These are phyloP conservation scores for Cyclanthera cordifolia DNA, from an alignment of 306 rosid species.

Conservation along the genomic window DNA sequence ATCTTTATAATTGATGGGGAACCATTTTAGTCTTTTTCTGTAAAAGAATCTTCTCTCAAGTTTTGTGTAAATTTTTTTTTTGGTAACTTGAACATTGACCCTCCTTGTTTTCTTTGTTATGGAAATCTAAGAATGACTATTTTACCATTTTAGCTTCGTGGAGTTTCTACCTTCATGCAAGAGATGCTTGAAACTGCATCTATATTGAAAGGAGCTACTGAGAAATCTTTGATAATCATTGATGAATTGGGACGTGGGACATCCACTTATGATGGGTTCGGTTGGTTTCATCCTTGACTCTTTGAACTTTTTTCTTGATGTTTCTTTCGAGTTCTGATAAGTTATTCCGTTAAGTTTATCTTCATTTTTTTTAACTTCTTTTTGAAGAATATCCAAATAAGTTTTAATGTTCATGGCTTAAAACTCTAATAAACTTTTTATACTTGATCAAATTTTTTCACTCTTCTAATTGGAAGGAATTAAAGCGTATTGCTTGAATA, in stretches of 20 bases:
- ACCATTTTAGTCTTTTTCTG: background rate
- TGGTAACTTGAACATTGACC: background rate
- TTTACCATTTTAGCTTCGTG: constrained; percentile 60
- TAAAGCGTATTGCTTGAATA: background rate
- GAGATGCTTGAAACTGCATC: constrained; percentile 99
- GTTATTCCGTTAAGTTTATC: background rate
- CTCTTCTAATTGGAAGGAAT: background rate
- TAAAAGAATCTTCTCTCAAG: background rate
- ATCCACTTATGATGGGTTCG: constrained; percentile 96
- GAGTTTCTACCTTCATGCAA: constrained; percentile 98
- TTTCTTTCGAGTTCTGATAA: background rate
- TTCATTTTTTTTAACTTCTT: background rate
- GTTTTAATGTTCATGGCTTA: background rate
- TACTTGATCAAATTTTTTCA: background rate
- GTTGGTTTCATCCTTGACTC: constrained; percentile 38
- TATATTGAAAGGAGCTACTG: constrained; percentile 83
- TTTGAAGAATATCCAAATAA: background rate
- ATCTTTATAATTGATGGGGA: background rate
- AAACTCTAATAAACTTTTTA: background rate
- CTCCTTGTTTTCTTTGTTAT: background rate
- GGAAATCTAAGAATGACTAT: background rate
- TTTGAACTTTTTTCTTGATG: constrained; percentile 12
- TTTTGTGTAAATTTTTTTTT: background rate
- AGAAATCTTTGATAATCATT: constrained; percentile 82
- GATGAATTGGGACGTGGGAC: constrained; percentile 99